Conservation (phyloP, 2,329 filamentous ascomycete species). For the Hypocrella siamensis region DNA sequence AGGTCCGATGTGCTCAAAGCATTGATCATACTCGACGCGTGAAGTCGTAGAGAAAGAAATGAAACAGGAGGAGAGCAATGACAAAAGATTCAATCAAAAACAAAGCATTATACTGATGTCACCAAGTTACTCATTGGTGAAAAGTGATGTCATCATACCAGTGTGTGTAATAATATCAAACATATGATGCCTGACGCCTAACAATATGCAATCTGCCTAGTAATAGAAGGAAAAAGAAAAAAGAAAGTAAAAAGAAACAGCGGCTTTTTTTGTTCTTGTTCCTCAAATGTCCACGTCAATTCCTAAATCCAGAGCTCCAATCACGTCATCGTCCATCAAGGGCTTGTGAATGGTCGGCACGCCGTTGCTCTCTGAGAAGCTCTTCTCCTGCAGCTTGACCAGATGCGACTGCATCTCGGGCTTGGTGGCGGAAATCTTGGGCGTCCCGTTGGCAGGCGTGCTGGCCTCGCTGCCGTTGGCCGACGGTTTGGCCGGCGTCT, state of each 20-base stretch:
- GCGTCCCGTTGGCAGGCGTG: constrained; percentile 37
- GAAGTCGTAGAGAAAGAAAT: too few relatives aligned
- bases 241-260: neutral
- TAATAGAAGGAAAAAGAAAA: neutral
- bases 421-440: constrained; percentile 29
- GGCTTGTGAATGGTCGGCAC: constrained; percentile 59
- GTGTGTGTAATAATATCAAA: too few relatives aligned
- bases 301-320: constrained; percentile 74
- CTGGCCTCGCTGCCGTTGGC: constrained; percentile 31
- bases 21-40: too few relatives aligned
- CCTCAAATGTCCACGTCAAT: constrained; percentile 78
- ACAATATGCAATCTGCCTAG: too few relatives aligned
- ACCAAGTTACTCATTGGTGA: too few relatives aligned
- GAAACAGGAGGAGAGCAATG: too few relatives aligned
- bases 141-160: too few relatives aligned
- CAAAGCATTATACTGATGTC: too few relatives aligned
- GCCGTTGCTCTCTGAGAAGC: constrained; percentile 40
- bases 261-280: neutral
- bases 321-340: constrained; percentile 82
- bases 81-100: too few relatives aligned
- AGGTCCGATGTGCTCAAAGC: too few relatives aligned
- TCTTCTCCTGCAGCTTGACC: constrained; percentile 36
- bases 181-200: neutral
- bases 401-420: constrained; percentile 31
- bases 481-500: constrained; percentile 26